A percentile compares a stretch with the other conserved stretches of the same genome.
Conservation (phyloP, 352 stramenopile genomes). For the Plasmopara halstedii region DNA sequence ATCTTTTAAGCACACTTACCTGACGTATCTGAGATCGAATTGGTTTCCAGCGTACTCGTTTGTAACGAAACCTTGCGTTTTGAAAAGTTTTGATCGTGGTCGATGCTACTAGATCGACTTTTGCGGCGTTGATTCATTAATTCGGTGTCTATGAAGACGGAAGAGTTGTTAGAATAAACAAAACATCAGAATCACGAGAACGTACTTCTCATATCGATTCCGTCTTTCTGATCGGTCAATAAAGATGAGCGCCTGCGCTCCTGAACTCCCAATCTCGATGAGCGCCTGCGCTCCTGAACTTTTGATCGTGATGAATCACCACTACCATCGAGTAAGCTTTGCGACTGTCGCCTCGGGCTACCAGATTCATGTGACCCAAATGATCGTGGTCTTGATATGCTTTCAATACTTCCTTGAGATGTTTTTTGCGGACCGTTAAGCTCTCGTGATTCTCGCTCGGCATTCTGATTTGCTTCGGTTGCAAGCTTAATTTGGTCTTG, state of each 20-base stretch:
- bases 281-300: conserved; percentile 8
- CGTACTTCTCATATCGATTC: conserved; percentile 2
- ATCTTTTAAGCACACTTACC: conserved; percentile 2
- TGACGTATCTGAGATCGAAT: conserved; percentile 2
- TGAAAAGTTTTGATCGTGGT: conserved; percentile 2
- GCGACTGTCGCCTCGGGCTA: conserved; percentile 2
- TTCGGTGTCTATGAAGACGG: conserved; percentile 2
- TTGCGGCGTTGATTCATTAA: background rate
- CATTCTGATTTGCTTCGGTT: conserved; percentile 9
- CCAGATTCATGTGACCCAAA: background rate
- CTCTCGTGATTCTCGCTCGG: background rate
- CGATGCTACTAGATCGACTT: conserved; percentile 7
- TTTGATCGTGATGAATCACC: conserved; percentile 1
- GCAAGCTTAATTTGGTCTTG: conserved; percentile 26
- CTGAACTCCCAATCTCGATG: conserved; percentile 2
- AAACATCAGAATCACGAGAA: background rate
- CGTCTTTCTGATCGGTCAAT: conserved; percentile 4
- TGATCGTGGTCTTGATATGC: background rate
- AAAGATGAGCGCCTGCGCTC: conserved; percentile 9
- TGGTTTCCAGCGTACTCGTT: conserved; percentile 7
- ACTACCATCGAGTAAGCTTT: background rate
- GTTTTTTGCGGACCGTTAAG: background rate
- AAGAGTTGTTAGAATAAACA: background rate
- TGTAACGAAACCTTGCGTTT: conserved; percentile 17
- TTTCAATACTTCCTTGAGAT: background rate